Conservation (phyloP, 2,329 filamentous ascomycete genomes). For the Claviceps paspali region DNA sequence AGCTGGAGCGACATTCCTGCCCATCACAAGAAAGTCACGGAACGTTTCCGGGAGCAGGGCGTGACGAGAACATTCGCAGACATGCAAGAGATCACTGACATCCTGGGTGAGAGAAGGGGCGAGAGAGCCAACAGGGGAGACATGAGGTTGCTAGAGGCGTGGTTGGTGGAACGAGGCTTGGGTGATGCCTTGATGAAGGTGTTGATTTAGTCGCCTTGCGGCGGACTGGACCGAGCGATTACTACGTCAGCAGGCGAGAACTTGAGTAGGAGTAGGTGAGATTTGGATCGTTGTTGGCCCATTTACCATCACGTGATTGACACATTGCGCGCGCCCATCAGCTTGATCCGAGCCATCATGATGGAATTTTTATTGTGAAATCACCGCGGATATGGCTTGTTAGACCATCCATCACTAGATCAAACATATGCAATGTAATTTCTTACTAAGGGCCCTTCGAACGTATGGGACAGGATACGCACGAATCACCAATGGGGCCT, state of each 20-base stretch:
- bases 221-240: no score
- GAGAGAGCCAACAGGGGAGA: conserved; percentile 34
- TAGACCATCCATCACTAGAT: conserved; percentile 1
- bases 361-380: conserved; percentile 6
- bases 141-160: conserved; percentile 36
- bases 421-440: no score
- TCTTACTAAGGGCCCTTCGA: no score
- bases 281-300: neutral
- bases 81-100: conserved; percentile 39
- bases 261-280: no score
- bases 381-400: conserved; percentile 6
- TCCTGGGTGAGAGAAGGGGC: conserved; percentile 30
- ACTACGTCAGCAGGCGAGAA: no score
- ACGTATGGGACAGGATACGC: no score
- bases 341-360: no score
- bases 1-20: conserved; percentile 48
- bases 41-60: conserved; percentile 29
- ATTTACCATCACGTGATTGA: neutral
- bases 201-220: neutral
- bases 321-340: no score
- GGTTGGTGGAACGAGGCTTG: conserved; percentile 17
- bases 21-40: conserved; percentile 47
- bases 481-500: no score
- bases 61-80: conserved; percentile 15
- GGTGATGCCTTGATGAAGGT: conserved; percentile 2